Evolutionary conservation across 768 basidiomycete genomes (phyloP).

Genomic region (Lactarius trivialis): DNA sequence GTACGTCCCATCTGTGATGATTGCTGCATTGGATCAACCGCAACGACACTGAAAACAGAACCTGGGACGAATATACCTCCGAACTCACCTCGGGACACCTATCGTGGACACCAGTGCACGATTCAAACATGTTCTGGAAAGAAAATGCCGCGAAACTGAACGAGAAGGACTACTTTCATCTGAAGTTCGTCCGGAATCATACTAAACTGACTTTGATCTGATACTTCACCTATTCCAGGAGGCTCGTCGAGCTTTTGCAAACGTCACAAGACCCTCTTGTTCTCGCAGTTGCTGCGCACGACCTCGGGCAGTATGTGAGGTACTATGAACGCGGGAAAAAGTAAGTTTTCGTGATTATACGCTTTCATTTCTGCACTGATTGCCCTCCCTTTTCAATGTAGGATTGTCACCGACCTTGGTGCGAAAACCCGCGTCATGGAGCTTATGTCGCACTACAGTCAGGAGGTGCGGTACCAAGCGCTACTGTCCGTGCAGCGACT

Average conservation of each 20-base stretch:
- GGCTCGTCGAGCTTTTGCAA: constrained; percentile 63
- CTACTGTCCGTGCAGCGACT: constrained; percentile 86
- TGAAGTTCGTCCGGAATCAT: constrained; percentile 51
- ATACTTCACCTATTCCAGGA: constrained; percentile 38
- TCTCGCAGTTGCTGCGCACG: constrained; percentile 88
- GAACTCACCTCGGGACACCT: constrained; percentile 87
- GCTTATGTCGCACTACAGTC: constrained; percentile 82
- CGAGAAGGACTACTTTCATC: constrained; percentile 74
- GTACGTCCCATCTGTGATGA: constrained; percentile 41
- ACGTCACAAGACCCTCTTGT: constrained; percentile 67
- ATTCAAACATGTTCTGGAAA: constrained; percentile 97
- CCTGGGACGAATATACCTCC: constrained; percentile 92
- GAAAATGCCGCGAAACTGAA: constrained; percentile 86
- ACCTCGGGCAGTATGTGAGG: constrained; percentile 91
- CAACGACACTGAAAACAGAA: constrained; percentile 41
- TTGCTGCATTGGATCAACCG: not conserved
- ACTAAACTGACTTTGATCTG: not conserved
- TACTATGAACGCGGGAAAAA: constrained; percentile 88
- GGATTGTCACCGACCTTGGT: constrained; percentile 74
- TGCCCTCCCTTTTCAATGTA: constrained; percentile 29
- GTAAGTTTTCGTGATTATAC: constrained; percentile 39
- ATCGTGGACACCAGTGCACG: constrained; percentile 94
- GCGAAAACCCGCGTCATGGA: constrained; percentile 87
- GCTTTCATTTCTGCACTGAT: not conserved
- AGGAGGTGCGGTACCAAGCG: constrained; percentile 90